Evolutionary conservation across 805 yeast genomes (phyloP).

Genomic region (Scheffersomyces amazonensis): DNA sequence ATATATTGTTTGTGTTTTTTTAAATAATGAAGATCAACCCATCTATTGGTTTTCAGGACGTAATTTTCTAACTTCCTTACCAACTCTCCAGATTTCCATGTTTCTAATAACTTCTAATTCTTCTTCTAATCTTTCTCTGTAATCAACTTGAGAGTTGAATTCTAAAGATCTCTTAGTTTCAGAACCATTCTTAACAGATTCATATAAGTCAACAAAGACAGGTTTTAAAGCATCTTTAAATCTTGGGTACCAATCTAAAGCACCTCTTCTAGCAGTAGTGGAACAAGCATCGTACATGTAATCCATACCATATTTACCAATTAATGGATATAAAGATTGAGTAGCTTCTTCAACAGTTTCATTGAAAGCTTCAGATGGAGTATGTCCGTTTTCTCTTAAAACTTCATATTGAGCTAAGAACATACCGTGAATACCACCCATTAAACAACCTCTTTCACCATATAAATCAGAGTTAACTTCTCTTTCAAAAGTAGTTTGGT

Average conservation of each 20-base stretch:
- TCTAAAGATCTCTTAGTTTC: constrained; percentile 98
- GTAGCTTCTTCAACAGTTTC: constrained; percentile 99
- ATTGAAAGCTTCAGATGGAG: constrained; percentile 99
- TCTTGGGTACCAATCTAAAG: constrained; percentile 99
- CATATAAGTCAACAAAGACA: constrained; percentile 94
- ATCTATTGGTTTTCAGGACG: constrained; percentile 96
- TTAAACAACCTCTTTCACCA: constrained; percentile 99
- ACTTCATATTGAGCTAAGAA: constrained; percentile 99
- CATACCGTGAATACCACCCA: constrained; percentile 99
- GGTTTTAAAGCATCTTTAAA: constrained; percentile 99
- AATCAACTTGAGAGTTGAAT: constrained; percentile 97
- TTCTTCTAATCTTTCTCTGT: constrained; percentile 92
- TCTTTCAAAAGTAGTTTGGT: constrained; percentile 98
- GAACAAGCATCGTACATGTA: constrained; percentile 99
- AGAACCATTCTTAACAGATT: constrained; percentile 90
- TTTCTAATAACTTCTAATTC: constrained; percentile 92
- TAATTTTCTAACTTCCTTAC: constrained; percentile 99
- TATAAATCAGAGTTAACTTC: constrained; percentile 98
- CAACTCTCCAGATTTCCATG: constrained; percentile 99
- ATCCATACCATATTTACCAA: constrained; percentile 99
- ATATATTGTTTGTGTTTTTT: not conserved
- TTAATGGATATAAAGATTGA: constrained; percentile 97
- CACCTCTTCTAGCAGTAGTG: constrained; percentile 99
- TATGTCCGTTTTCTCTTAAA: constrained; percentile 98
- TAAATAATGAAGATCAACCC: not conserved